Base-by-base conservation (phyloP, 2,329 filamentous ascomycete species). In the Aureobasidium leucospermi region DNA sequence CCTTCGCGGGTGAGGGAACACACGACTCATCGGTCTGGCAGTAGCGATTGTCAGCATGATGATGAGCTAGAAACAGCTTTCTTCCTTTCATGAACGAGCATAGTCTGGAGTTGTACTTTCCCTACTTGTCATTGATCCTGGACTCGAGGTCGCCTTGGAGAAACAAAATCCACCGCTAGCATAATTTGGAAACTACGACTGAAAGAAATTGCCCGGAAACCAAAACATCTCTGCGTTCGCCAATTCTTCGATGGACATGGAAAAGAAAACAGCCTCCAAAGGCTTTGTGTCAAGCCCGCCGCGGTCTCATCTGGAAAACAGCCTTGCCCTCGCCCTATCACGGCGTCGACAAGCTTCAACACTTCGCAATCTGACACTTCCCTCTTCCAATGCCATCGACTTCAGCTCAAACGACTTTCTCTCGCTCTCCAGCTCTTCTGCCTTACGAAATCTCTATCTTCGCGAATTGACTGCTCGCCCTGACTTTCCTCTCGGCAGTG, bases 381-480 rank as follows among this genome's bases (percentile, higher is more conserved):
- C 74, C 28, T 71, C 77, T 1, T 63, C 72, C 11, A 67, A 67
- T 38, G 62, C 67, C 2, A 67, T 70, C 28, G 85, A 88, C 70
- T 86, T 87, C 66, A 85, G 82, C 1, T 85, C 83, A 48, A 86
- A 85, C 68, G 85, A 87, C 68, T 85, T 86, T 62, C 77, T 87
- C 10, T 85, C 83, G 0, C 73, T 87, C 4, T 79, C 75, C 1
- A 77, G 72, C 1, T 80, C 76, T 7, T 67, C 73, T 0, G 67
- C 68, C 4, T 75, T 84, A n/a, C 78, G 78, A 5, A 55, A 70
- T 4, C 70, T 73, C 1, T 85, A 78, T 63, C 69, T 84, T 8
- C 58, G 73, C 6, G 79, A 82, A 61, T 69, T 83, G 3, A 36
- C 60, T 29, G 61, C 61, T 62, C 61, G 73, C 41, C 67, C 70